Percentiles rank a stretch among this genome's conserved stretches.
Conservation (phyloP, 768 basidiomycete genomes). For the Dioszegia crocea region DNA sequence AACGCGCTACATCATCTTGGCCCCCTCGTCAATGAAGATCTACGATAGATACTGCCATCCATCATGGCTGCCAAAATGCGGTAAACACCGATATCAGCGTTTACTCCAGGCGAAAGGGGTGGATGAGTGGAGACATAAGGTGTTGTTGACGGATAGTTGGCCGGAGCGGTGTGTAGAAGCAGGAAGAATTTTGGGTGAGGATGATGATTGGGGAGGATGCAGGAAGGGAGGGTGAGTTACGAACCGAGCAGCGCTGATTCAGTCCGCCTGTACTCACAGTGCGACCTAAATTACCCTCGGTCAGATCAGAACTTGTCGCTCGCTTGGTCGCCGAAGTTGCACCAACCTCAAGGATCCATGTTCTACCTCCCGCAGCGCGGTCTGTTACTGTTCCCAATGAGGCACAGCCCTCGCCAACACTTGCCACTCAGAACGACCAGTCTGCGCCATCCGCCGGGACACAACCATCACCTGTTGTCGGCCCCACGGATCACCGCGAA, state of each 20-base stretch:
- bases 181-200: conserved; percentile 23
- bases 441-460: no score
- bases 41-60: conserved; percentile 24
- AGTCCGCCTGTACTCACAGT: neutral
- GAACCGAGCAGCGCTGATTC: neutral
- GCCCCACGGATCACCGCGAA: no score
- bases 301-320: no score
- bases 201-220: conserved; percentile 29
- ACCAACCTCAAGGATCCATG: no score
- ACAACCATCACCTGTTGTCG: no score
- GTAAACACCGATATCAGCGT: neutral
- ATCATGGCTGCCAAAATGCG: conserved; percentile 16
- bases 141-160: conserved; percentile 29
- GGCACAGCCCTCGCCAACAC: no score
- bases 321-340: no score
- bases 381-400: no score
- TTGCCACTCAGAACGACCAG: no score
- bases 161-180: conserved; percentile 18
- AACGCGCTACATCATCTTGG: conserved; percentile 1
- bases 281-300: no score
- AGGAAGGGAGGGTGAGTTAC: conserved; percentile 25
- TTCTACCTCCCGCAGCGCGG: no score
- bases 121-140: conserved; percentile 27
- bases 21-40: neutral
- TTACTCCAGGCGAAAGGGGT: neutral